Conservation (phyloP, 108 stramenopile genomes). For the Pinguiococcus pyrenoidosus region DNA sequence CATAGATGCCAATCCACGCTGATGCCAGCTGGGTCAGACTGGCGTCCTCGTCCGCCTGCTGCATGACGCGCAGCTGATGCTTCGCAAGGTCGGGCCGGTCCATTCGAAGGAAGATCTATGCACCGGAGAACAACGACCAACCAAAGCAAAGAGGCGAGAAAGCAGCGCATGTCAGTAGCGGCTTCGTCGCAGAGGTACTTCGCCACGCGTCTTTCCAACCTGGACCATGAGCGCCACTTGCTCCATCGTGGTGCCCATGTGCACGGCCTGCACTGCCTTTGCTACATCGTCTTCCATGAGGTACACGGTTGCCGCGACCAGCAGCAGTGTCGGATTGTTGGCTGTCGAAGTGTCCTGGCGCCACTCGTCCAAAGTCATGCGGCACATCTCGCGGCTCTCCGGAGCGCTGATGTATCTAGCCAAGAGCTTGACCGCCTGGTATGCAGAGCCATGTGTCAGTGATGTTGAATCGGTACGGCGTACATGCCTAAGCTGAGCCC, state of each 20-base stretch:
- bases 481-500: not conserved
- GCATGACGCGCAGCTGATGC: conserved; percentile 46
- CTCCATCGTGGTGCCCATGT: conserved; percentile 67
- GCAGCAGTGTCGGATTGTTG: conserved; percentile 55
- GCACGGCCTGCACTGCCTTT: conserved; percentile 78
- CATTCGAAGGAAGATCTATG: conserved; percentile 82
- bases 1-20: conserved; percentile 48
- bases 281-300: conserved; percentile 55
- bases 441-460: not conserved
- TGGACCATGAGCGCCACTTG: too few relatives aligned
- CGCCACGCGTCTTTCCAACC: too few relatives aligned
- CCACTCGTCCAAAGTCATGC: conserved; percentile 31
- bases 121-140: too few relatives aligned
- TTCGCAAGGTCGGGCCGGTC: conserved; percentile 81
- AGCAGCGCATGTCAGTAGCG: too few relatives aligned
- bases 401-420: conserved; percentile 56
- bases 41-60: conserved; percentile 76
- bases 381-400: conserved; percentile 21
- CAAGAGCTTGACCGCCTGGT: conserved; percentile 48
- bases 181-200: too few relatives aligned
- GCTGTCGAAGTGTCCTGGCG: conserved; percentile 22
- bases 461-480: not conserved
- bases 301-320: conserved; percentile 72
- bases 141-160: too few relatives aligned
- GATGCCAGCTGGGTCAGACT: conserved; percentile 74